Conservation (phyloP, 129 eudicot genomes). For the Ambrosia artemisiifolia region DNA sequence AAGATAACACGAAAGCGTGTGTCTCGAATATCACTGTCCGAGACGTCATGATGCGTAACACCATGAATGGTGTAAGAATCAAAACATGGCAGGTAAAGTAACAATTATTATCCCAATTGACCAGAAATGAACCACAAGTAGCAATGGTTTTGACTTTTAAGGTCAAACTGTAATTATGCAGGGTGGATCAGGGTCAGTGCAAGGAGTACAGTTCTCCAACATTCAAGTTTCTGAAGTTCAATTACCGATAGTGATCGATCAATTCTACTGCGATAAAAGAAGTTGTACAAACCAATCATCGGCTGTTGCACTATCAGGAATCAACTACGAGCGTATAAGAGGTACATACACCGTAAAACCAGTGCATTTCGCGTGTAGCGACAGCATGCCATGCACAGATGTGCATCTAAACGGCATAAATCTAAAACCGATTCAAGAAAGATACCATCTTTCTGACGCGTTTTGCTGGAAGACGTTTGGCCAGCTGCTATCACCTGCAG, state of each 20-base stretch:
- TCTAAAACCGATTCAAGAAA: constrained; percentile 59
- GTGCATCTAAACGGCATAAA: constrained; percentile 60
- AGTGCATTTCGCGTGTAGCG: constrained; percentile 83
- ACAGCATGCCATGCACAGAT: constrained; percentile 68
- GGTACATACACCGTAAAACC: constrained; percentile 88
- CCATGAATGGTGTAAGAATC: constrained; percentile 88
- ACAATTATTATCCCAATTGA: neutral
- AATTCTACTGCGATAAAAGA: constrained; percentile 75
- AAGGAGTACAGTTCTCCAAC: constrained; percentile 63
- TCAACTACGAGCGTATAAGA: constrained; percentile 59
- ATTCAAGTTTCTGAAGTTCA: constrained; percentile 73
- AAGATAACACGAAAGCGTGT: constrained; percentile 81
- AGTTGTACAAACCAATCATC: constrained; percentile 66
- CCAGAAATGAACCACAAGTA: neutral
- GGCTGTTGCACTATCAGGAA: constrained; percentile 76
- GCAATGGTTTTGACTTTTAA: neutral
- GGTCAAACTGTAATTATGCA: constrained; percentile 27
- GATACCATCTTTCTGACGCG: constrained; percentile 60
- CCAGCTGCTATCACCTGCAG: constrained; percentile 49
- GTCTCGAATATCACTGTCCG: constrained; percentile 83
- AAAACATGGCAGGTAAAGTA: constrained; percentile 93
- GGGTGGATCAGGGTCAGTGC: constrained; percentile 92
- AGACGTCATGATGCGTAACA: constrained; percentile 64
- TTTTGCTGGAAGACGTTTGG: constrained; percentile 84
- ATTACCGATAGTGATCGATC: constrained; percentile 76